Base-by-base conservation (phyloP, 371 early-diverging fungal species). In the Nematocida sp. region DNA sequence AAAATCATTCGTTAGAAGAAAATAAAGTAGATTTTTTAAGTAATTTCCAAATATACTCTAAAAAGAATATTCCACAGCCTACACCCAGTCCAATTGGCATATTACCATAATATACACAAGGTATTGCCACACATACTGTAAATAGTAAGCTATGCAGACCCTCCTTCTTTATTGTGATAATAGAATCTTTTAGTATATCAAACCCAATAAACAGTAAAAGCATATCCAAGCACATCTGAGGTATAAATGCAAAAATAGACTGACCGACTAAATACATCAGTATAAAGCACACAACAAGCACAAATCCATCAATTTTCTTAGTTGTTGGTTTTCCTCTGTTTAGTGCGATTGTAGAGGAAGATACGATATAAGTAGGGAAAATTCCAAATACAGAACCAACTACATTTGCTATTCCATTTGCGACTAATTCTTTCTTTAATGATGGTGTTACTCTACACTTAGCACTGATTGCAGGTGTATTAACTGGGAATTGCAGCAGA, bases 341-440 rank as follows among this genome's bases (percentile, higher is more conserved):
- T 5, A 70, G 27, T 9, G 80, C 80, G 15, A 78, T 78, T 1
- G 80, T 78, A 40, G 80, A 78, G 20, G 80, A 78, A 50, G 80
- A 78, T 13, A 78, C 27, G 9, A 78, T 9, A 40, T 78, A 78
- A 18, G 69, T 70, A 6, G 80, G 60, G 44, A 60, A 67, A 4
- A 70, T 60, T 27, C 80, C 80, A 1, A 27, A n/a, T 18, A 78
- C 50, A 13, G 27, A 23, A 42, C 76, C 13, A 5, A 39, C 0
- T 13, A 23, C n/a, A 42, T 78, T 78, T 20, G 70, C 40, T n/a
- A 78, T 23, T 45, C 61, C 71, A 25, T 78, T 67, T 27, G 57
- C 55, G 0, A 69, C 61, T 13, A 78, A 62, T 52, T 78, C 80
- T 52, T 78, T 78, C 57, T 56, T 71, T 39, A 70, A 9, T 4